Percentiles rank a stretch among this genome's conserved stretches.
These are phyloP conservation scores for Boletus patriciae DNA, from an alignment of 768 basidiomycete genomes.

Conservation along the genomic window DNA sequence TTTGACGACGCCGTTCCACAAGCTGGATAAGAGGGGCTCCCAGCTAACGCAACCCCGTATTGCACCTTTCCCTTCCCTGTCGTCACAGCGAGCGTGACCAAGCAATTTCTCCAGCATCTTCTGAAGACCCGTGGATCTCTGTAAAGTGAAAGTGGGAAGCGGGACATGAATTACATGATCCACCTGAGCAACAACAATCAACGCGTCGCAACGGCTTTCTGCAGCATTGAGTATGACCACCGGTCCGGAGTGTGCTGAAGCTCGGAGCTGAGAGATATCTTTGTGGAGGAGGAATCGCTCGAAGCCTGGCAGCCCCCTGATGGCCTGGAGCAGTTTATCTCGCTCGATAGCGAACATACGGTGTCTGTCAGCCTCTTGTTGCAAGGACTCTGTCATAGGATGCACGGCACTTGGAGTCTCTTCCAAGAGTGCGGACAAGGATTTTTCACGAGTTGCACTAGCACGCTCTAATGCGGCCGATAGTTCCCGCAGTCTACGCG, in stretches of 20 bases:
- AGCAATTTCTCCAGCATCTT: no score
- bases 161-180: slow-evolving; percentile 1
- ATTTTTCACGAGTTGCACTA: not conserved
- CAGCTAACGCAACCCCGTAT: no score
- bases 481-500: not conserved
- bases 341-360: not conserved
- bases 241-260: not conserved
- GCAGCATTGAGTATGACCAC: not conserved
- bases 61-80: no score
- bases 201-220: slow-evolving; percentile 33
- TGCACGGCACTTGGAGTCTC: no score
- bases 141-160: not conserved
- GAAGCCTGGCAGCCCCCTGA: slow-evolving; percentile 1
- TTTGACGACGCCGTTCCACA: no score
- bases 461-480: not conserved
- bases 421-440: not conserved
- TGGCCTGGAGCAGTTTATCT: not conserved
- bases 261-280: not conserved
- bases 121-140: not conserved
- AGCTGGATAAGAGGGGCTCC: no score
- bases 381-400: no score
- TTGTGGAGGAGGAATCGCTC: slow-evolving; percentile 1
- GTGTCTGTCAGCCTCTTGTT: not conserved
- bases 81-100: no score
- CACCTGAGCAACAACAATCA: slow-evolving; percentile 1